These are phyloP conservation scores for Apiospora marii DNA, from an alignment of 2,329 filamentous ascomycete genomes.

Conservation along the genomic window DNA sequence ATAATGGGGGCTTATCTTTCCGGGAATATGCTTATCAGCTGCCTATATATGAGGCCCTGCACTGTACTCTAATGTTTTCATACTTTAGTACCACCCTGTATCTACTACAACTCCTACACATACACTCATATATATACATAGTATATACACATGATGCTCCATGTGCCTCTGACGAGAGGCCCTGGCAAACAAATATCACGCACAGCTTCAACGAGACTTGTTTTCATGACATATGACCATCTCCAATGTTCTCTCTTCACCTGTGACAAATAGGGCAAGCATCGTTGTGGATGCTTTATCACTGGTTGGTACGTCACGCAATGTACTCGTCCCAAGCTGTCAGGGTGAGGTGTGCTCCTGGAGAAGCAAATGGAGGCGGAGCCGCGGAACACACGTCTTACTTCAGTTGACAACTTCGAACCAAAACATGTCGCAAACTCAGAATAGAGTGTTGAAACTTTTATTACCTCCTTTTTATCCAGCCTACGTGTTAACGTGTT, in stretches of 20 bases:
- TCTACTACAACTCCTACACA: background rate
- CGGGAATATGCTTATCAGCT: conserved; percentile 12
- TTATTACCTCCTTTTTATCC: conserved; percentile 21
- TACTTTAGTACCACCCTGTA: conserved; percentile 17
- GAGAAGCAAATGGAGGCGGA: background rate
- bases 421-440: conserved; percentile 3
- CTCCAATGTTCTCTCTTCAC: too few relatives aligned
- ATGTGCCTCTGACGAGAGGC: background rate
- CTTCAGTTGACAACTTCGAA: background rate
- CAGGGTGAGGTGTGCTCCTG: background rate
- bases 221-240: too few relatives aligned
- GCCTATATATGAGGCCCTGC: conserved; percentile 2
- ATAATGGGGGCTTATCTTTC: background rate
- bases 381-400: background rate
- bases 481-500: conserved; percentile 20
- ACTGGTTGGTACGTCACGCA: too few relatives aligned
- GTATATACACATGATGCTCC: background rate
- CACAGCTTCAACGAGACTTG: background rate
- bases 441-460: conserved; percentile 23
- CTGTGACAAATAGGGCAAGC: background rate
- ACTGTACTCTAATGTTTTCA: conserved; percentile 21
- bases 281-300: background rate
- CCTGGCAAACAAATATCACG: background rate
- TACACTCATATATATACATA: background rate
- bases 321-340: background rate